Percentiles rank a stretch among this genome's conserved stretches.
Evolutionary conservation across 257 asterid species (phyloP).

Genomic region (Solanum lignicaule): DNA sequence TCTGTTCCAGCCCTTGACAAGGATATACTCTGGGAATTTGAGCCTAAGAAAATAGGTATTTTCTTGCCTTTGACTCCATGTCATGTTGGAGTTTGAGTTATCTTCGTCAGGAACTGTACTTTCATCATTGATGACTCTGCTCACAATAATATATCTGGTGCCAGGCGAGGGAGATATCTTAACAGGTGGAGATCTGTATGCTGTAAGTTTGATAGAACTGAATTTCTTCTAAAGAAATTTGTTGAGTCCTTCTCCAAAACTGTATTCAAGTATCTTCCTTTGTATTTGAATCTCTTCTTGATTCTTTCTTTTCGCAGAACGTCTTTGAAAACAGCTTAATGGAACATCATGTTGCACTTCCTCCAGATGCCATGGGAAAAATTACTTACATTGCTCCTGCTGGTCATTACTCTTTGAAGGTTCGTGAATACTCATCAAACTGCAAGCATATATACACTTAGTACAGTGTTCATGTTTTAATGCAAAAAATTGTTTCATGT

Average conservation of each 20-base stretch:
- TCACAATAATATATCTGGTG: conserved; percentile 4
- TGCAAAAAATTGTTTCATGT: background rate
- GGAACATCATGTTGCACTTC: conserved; percentile 84
- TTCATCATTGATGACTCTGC: background rate
- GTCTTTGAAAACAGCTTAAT: conserved; percentile 83
- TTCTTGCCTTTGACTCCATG: background rate
- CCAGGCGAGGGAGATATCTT: conserved; percentile 90
- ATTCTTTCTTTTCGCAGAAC: conserved; percentile 33
- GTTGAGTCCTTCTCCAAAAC: background rate
- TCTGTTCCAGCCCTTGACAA: conserved; percentile 99
- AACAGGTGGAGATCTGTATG: conserved; percentile 93
- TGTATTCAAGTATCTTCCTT: background rate
- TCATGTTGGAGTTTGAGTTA: background rate
- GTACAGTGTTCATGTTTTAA: background rate
- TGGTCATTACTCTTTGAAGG: conserved; percentile 91
- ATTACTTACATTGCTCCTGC: conserved; percentile 81
- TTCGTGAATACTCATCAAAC: conserved; percentile 3
- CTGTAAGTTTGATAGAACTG: conserved; percentile 43
- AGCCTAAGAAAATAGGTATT: conserved; percentile 80
- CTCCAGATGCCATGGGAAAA: conserved; percentile 98
- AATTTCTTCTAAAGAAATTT: background rate
- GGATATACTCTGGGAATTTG: conserved; percentile 90
- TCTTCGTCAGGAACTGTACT: background rate
- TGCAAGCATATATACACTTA: background rate
- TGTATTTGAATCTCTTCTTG: background rate